Evolutionary conservation across 83 land plant species (phyloP), one percentile per base, ranked within the genome.

Genomic region (Thuja plicata): DNA sequence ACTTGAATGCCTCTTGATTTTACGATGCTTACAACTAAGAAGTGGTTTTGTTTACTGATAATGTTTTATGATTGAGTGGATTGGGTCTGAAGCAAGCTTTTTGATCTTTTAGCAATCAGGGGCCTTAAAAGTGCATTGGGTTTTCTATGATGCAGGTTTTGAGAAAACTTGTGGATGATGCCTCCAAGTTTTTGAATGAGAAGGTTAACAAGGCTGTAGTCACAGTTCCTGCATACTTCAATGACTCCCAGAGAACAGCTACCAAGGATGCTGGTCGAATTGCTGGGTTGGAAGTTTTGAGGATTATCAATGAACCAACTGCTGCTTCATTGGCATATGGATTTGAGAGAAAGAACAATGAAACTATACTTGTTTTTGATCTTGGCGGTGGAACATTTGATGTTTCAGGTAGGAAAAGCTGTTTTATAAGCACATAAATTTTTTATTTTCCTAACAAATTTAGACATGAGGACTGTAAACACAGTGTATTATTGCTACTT

Each of bases 321-420:
- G 99, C 99, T 79, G 99, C 99, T 41, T 95, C 99, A 17, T 92
- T 97, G 74, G 96, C 99, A 13, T 96, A 97, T 90, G 99, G 99
- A 19, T 93, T 97, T 90, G 97, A 96, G 87, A 96, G 90, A 92
- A 94, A 96, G 88, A 94, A 92, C 54, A 97, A 96, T 88, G 97
- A 96, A 57, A 94, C 96, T 10, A 92, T 95, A 54, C 89, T 97
- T 40, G 98, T 97, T 12, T 97, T 97, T 90, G 97, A 96, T 86
- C 93, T 96, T 76, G 98, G 98, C 35, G 98, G 99, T 78, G 99
- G 99, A 41, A 97, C 99, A 30, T 97, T 97, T 90, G 99, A 97
- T 91, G 97, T 97, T 27, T 97, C 99, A 93, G 95, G 96, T 92
- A 89, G 35, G 55, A 30, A 86, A 13, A 38, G 2, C 2, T 79